These are phyloP conservation scores for Avena sativa DNA, from an alignment of 176 grass and related monocot species.

Conservation along the genomic window DNA sequence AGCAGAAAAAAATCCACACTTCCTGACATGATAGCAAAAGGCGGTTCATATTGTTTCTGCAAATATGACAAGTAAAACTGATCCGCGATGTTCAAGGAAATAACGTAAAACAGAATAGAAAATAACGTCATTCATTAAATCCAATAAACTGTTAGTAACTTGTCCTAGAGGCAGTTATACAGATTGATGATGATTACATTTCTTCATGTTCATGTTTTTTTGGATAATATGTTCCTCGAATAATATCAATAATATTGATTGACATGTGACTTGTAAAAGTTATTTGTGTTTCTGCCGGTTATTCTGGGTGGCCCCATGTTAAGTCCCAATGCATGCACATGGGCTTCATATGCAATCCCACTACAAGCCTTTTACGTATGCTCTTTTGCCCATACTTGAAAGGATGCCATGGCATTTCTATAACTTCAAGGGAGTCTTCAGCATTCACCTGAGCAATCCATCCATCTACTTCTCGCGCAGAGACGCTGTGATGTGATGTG, in stretches of 20 bases:
- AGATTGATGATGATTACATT: neutral
- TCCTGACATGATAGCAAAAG: conserved; percentile 25
- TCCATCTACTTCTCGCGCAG: neutral
- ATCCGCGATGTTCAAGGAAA: conserved; percentile 13
- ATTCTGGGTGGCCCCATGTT: neutral
- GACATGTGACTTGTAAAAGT: neutral
- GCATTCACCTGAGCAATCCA: neutral
- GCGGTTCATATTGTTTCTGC: neutral
- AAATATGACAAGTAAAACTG: conserved; percentile 31
- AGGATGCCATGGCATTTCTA: neutral
- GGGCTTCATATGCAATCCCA: neutral
- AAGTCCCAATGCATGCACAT: neutral
- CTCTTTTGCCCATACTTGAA: neutral
- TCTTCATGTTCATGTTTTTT: conserved; percentile 14
- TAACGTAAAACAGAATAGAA: conserved; percentile 14
- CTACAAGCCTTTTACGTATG: neutral
- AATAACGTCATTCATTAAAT: neutral
- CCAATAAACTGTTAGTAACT: neutral
- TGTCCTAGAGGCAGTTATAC: neutral
- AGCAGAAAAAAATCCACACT: neutral
- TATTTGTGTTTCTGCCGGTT: neutral
- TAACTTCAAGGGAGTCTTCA: neutral
- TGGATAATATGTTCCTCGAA: neutral
- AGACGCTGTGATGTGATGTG: neutral
- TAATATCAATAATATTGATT: conserved; percentile 24